Percentiles rank a stretch among this genome's conserved stretches.
Conservation (phyloP, 176 grass and related monocot genomes). For the Urochloa ruziziensis region DNA sequence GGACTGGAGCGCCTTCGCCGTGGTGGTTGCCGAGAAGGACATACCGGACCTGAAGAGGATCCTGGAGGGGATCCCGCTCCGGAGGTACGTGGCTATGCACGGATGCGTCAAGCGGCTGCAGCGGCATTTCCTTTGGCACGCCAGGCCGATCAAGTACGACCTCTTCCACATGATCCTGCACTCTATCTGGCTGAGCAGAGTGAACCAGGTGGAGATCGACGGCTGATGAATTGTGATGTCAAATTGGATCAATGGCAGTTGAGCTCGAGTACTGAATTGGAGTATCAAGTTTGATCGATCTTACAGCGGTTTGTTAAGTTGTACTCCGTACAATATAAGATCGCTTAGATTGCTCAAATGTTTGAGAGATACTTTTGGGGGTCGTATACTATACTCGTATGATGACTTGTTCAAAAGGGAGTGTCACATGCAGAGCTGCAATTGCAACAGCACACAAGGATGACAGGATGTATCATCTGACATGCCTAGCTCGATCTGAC, state of each 20-base stretch:
- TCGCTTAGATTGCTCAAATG: slow-evolving; percentile 8
- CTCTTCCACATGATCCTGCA: slow-evolving; percentile 92
- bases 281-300: too few species aligned
- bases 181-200: slow-evolving; percentile 79
- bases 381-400: too few species aligned
- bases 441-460: too few species aligned
- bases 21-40: slow-evolving; percentile 80
- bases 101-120: slow-evolving; percentile 69
- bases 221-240: slow-evolving; percentile 24
- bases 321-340: not conserved
- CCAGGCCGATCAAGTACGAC: slow-evolving; percentile 73
- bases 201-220: slow-evolving; percentile 56
- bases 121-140: slow-evolving; percentile 83
- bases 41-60: slow-evolving; percentile 76
- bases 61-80: slow-evolving; percentile 60
- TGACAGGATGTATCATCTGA: too few species aligned
- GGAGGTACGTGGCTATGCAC: slow-evolving; percentile 73
- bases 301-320: too few species aligned
- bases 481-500: too few species aligned
- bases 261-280: too few species aligned
- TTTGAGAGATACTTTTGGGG: not conserved
- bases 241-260: too few species aligned
- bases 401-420: too few species aligned
- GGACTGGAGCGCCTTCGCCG: slow-evolving; percentile 70
- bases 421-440: not conserved